phyloP scores from a whole-genome alignment of 1,284 basidiomycete genomes.

The Somion occarium region DNA sequence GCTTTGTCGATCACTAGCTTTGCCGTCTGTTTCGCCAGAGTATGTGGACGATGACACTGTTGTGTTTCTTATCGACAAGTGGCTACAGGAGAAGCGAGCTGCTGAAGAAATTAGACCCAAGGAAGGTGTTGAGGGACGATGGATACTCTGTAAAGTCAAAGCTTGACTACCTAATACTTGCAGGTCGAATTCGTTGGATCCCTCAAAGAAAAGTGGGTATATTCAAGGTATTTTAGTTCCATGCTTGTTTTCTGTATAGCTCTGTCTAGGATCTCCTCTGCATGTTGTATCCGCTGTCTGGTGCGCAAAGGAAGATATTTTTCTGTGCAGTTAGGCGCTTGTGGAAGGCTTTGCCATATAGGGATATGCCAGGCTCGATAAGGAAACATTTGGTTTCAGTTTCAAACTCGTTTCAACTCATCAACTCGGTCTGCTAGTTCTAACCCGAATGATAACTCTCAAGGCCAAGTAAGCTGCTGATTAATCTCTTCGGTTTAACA shows the following conservation, averaged over 20 bases:
- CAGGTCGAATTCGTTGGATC: neutral
- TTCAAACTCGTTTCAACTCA: too few species aligned
- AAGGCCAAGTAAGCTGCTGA: too few species aligned
- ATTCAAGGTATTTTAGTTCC: neutral
- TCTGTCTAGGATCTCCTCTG: too few species aligned
- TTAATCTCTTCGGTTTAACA: too few species aligned
- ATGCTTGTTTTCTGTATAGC: neutral
- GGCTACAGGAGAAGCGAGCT: constrained; percentile 41
- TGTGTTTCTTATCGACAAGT: constrained; percentile 34
- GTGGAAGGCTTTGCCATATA: too few species aligned
- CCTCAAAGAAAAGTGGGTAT: neutral
- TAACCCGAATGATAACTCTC: too few species aligned
- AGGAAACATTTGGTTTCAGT: too few species aligned
- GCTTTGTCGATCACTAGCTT: constrained; percentile 44
- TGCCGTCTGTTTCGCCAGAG: constrained; percentile 18
- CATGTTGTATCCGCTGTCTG: too few species aligned
- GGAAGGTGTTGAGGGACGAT: constrained; percentile 46
- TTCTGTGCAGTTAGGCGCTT: too few species aligned
- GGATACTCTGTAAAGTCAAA: constrained; percentile 41
- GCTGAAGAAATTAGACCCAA: constrained; percentile 47
- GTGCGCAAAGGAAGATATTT: too few species aligned
- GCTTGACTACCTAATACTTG: neutral
- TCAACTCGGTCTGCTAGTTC: too few species aligned
- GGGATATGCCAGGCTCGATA: too few species aligned
- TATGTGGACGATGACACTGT: neutral